Percentiles rank a stretch among this genome's conserved stretches.
Evolutionary conservation across 371 early-diverging fungal species (phyloP).

Genomic region (Umbelopsis sp.): DNA sequence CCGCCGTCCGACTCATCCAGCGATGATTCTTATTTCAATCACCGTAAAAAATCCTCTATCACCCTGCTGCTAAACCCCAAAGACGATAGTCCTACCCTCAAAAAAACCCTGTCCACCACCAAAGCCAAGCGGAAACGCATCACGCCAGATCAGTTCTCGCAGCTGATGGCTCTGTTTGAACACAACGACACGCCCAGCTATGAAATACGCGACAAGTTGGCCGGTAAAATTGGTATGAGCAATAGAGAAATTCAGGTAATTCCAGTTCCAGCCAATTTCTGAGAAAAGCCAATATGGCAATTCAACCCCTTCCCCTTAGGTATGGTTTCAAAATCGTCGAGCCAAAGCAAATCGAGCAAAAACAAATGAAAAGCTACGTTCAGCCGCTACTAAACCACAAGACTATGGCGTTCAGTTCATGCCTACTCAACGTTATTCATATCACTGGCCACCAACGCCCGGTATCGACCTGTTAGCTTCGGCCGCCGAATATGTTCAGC

Average conservation of each 20-base stretch:
- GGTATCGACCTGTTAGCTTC: constrained; percentile 51
- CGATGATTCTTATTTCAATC: constrained; percentile 21
- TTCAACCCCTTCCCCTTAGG: constrained; percentile 32
- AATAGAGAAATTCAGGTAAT: constrained; percentile 79
- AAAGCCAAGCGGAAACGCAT: constrained; percentile 65
- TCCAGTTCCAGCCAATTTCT: neutral
- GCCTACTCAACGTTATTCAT: constrained; percentile 21
- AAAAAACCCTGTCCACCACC: constrained; percentile 7
- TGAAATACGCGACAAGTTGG: constrained; percentile 75
- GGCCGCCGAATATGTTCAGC: constrained; percentile 54
- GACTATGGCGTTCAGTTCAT: constrained; percentile 34
- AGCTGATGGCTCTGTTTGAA: constrained; percentile 60
- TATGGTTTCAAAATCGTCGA: constrained; percentile 97
- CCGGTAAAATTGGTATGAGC: constrained; percentile 80
- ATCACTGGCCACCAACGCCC: constrained; percentile 29
- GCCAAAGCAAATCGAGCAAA: constrained; percentile 75
- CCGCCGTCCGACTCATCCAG: constrained; percentile 23
- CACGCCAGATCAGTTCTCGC: constrained; percentile 60
- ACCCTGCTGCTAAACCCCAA: constrained; percentile 23
- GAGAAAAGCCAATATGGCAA: neutral
- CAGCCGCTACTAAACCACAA: constrained; percentile 32
- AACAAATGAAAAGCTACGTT: constrained; percentile 38
- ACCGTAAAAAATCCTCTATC: constrained; percentile 28
- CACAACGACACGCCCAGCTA: constrained; percentile 80
- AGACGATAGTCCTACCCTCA: constrained; percentile 12